Conservation (phyloP, 176 grass and related monocot species). For the Musa troglodytarum region DNA sequence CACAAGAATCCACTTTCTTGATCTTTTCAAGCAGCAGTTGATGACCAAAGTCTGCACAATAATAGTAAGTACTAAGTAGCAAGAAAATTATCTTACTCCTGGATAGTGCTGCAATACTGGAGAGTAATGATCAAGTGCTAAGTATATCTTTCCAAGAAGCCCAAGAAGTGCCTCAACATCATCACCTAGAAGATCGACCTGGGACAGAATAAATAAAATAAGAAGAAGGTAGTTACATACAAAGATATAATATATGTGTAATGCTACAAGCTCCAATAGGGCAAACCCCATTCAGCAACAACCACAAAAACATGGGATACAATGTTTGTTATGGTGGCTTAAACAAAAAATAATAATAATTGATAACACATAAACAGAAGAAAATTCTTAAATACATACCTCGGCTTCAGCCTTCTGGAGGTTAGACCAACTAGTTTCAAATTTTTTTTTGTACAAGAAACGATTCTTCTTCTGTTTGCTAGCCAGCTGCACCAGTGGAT, state of each 20-base stretch:
- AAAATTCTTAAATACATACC: slow-evolving; percentile 36
- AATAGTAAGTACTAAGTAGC: background rate
- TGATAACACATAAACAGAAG: background rate
- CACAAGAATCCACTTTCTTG: no score
- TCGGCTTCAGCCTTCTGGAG: slow-evolving; percentile 90
- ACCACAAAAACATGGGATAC: background rate
- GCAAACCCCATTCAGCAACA: background rate
- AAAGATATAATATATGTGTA: background rate
- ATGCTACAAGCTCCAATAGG: no score
- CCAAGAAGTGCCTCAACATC: slow-evolving; percentile 63
- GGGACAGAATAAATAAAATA: slow-evolving; percentile 16
- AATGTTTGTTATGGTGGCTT: background rate
- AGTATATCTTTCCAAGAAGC: slow-evolving; percentile 69
- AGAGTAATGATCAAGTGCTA: slow-evolving; percentile 86
- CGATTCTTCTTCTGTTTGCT: slow-evolving; percentile 45
- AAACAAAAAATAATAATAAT: background rate
- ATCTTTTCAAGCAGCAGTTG: no score
- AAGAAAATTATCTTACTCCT: slow-evolving; percentile 41
- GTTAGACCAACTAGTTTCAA: slow-evolving; percentile 79
- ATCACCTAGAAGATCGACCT: slow-evolving; percentile 87
- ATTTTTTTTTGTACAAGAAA: slow-evolving; percentile 56
- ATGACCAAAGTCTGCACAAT: background rate
- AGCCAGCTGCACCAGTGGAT: slow-evolving; percentile 43
- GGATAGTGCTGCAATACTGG: slow-evolving; percentile 81
- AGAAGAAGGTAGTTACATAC: background rate